Conservation (phyloP, 768 basidiomycete genomes). For the Lactifluus subvellereus region DNA sequence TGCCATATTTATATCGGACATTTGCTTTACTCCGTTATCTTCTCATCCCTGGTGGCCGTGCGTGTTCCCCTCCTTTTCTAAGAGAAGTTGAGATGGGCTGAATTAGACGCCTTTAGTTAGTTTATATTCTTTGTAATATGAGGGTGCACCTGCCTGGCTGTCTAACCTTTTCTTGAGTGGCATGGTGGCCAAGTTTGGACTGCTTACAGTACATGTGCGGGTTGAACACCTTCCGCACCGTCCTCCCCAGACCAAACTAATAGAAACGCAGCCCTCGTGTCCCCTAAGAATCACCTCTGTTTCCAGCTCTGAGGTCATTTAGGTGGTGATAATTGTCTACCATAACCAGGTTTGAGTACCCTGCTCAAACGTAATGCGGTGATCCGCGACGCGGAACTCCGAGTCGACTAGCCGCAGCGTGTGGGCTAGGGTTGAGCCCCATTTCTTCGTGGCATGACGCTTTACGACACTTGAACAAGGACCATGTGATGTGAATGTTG, state of each 20-base stretch:
- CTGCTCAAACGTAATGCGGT: background rate
- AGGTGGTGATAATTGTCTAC: background rate
- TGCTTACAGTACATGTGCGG: background rate
- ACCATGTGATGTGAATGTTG: too few relatives aligned
- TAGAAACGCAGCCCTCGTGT: background rate
- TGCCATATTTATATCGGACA: background rate
- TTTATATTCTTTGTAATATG: background rate
- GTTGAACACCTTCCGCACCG: too few relatives aligned
- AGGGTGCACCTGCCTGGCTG: background rate
- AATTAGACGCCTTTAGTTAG: background rate
- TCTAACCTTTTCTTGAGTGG: background rate
- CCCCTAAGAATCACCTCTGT: background rate
- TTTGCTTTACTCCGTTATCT: background rate
- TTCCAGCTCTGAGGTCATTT: background rate
- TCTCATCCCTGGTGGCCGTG: background rate
- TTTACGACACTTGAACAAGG: too few relatives aligned
- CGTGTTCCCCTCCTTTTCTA: background rate
- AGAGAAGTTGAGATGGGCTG: background rate
- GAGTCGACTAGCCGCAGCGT: background rate
- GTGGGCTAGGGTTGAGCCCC: background rate
- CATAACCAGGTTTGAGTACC: background rate
- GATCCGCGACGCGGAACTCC: background rate
- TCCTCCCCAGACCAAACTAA: background rate
- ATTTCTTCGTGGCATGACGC: background rate
- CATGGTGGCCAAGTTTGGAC: background rate